These are phyloP conservation scores for Eremochloa ophiuroides DNA, from an alignment of 176 grass and related monocot species.

Conservation along the genomic window DNA sequence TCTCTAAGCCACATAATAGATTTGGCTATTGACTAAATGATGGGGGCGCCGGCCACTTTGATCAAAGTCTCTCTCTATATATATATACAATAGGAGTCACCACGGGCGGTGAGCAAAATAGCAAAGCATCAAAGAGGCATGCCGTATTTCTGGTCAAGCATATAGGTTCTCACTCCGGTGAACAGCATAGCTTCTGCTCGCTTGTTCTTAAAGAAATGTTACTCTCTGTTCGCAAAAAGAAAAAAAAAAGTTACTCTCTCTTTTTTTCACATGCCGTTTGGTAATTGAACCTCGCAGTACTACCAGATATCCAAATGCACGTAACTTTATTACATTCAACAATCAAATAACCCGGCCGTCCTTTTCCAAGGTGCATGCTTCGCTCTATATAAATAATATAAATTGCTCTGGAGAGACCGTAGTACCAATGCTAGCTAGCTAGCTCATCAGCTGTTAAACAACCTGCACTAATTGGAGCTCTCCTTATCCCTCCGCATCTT, in stretches of 20 bases:
- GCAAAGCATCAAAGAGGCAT: neutral
- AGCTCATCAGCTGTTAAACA: slow-evolving; percentile 8
- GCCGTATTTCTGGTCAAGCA: neutral
- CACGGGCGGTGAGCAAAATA: neutral
- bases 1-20: neutral
- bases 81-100: neutral
- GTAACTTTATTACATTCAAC: neutral
- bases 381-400: neutral
- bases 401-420: neutral
- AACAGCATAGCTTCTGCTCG: neutral
- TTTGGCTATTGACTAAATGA: neutral
- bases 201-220: neutral
- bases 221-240: no score
- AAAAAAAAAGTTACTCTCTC: neutral
- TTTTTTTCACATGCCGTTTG: neutral
- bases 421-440: neutral
- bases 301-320: neutral
- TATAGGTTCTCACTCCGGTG: neutral
- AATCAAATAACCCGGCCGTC: neutral
- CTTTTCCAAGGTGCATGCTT: neutral
- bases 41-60: neutral
- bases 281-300: neutral
- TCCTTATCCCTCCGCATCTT: slow-evolving; percentile 12
- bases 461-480: neutral
- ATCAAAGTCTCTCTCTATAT: neutral